Percentiles rank a stretch among this genome's conserved stretches.
Evolutionary conservation across 176 grass and related monocot species (phyloP).

Genomic region (Oryza punctata): DNA sequence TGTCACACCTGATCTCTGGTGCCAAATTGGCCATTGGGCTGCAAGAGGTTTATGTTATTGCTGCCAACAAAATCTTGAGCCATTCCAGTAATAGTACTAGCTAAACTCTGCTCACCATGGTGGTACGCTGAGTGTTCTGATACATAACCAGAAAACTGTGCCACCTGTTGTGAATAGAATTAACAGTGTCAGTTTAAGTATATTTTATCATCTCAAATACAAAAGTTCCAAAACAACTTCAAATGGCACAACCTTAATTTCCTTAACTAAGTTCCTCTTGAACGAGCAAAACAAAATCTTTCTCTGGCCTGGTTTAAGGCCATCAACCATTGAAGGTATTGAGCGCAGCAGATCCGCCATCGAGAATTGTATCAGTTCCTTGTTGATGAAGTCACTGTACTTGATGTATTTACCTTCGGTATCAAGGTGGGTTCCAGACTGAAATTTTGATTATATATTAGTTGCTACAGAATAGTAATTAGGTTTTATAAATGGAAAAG

Average conservation of each 20-base stretch:
- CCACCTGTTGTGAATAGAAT: constrained; percentile 51
- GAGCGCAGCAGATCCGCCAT: constrained; percentile 89
- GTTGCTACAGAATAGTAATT: constrained; percentile 5
- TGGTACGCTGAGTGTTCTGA: constrained; percentile 93
- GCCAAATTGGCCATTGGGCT: constrained; percentile 80
- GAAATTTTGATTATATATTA: constrained; percentile 24
- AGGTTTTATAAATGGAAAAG: not conserved
- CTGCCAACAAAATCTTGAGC: constrained; percentile 93
- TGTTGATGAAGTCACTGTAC: constrained; percentile 95
- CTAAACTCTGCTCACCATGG: constrained; percentile 81
- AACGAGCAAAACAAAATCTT: constrained; percentile 93
- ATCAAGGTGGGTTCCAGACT: constrained; percentile 87
- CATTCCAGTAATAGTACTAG: constrained; percentile 88
- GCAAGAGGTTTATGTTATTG: constrained; percentile 86
- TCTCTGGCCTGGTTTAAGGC: constrained; percentile 83
- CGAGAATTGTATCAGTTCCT: constrained; percentile 86
- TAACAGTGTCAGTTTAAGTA: not conserved
- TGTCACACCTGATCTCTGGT: constrained; percentile 62
- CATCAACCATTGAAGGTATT: constrained; percentile 95
- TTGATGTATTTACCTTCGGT: constrained; percentile 54
- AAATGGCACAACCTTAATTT: constrained; percentile 63
- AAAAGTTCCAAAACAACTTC: not conserved
- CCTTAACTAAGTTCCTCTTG: constrained; percentile 77
- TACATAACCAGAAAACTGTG: constrained; percentile 92
- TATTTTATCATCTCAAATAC: not conserved